Base-by-base conservation (phyloP, 768 basidiomycete species). In the Xerocomellus intermedius region DNA sequence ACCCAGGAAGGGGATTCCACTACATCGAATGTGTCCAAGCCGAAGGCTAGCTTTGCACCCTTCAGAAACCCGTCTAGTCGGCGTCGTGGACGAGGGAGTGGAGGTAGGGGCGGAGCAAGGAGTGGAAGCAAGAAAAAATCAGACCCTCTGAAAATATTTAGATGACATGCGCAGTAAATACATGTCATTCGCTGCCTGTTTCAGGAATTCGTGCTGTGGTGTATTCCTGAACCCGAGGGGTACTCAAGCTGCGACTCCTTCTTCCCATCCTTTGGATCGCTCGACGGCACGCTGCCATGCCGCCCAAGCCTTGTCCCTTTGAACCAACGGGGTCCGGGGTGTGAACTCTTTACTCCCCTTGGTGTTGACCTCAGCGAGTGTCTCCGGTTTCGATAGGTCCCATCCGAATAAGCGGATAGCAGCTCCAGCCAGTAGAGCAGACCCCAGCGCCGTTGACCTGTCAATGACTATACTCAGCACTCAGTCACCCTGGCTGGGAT, bases 401-500 rank as follows among this genome's bases (percentile, higher is more conserved):
- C 97, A 98, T 45, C 94, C 96, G 64, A 91, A 95, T 22, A 98
- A 77, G 7, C 80, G 75, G 47, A 98, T 80, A 2, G 97, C 94
- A 36, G 89, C 82, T 26, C 91, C 97, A 16, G 97, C 97, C 30
- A 97, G 84, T 51, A 99, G 76, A 22, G 97, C 97, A 9, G 94
- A 92, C 19, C 97, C 97, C 46, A 99, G 79, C 2, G 97, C 97
- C 16, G 97, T 99, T 3, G 92, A 95, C 71, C 91, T 93, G 61
- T n/a, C 48, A 37, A 28, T 17, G 26, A 10, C 7, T 3, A 42
- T 35, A n/a, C 32, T 42, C 9, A 32, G 10, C 1, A 22, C 42
- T 46, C 22, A 44, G 22, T 37, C 0, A 42, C n/a, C 5, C 39
- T 14, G 16, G 42, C 16, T 56, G 26, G 24, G 1, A 24, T 13